These are phyloP conservation scores for Fraxinus platypoda DNA, from an alignment of 305 asterid species.

Conservation along the genomic window DNA sequence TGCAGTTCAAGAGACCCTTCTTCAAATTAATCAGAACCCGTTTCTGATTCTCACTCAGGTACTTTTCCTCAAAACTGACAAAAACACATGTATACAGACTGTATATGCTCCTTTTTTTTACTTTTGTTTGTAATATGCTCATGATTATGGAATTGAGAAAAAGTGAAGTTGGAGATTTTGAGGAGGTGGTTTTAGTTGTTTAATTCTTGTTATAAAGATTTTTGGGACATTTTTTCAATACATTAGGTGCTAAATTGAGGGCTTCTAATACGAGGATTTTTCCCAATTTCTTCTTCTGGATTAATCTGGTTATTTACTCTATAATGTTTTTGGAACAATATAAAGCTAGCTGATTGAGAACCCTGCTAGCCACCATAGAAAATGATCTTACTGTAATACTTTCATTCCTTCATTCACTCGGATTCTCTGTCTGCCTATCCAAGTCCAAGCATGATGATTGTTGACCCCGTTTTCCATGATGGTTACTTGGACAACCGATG, in stretches of 20 bases:
- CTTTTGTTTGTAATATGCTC: not conserved
- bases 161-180: not conserved
- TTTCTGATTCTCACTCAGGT: not conserved
- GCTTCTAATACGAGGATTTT: not conserved
- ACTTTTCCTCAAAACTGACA: not conserved
- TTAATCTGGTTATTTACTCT: not conserved
- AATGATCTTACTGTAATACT: not conserved
- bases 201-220: not conserved
- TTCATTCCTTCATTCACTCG: not conserved
- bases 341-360: not conserved
- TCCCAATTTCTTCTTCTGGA: not conserved
- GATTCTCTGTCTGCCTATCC: not conserved
- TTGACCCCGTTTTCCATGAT: not conserved
- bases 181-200: not conserved
- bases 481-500: not conserved
- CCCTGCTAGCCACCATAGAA: not conserved
- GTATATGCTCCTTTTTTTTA: not conserved
- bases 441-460: not conserved
- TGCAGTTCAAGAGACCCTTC: not conserved
- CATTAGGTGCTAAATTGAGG: conserved; percentile 3
- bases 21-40: not conserved
- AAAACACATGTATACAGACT: not conserved
- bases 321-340: not conserved
- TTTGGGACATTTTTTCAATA: not conserved
- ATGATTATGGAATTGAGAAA: not conserved